Evolutionary conservation across 495 filamentous ascomycete genomes (phyloP).

Genomic region (Tuber indicum): DNA sequence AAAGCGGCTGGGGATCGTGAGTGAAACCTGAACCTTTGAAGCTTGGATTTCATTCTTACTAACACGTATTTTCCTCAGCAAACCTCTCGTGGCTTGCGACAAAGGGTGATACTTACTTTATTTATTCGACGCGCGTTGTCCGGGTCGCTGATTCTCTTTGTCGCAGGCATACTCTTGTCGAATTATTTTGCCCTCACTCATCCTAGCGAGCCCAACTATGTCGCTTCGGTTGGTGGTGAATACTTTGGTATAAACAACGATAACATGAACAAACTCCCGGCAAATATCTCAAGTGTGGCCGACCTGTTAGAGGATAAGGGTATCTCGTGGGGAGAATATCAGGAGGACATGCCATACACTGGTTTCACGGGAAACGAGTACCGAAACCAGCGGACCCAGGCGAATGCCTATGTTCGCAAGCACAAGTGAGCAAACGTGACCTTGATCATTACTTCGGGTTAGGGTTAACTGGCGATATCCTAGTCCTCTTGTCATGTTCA

Average conservation of each 20-base stretch:
- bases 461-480: background rate
- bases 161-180: conserved; percentile 52
- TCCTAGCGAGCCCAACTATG: conserved; percentile 67
- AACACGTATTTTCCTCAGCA: conserved; percentile 24
- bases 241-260: conserved; percentile 66
- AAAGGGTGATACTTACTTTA: conserved; percentile 42
- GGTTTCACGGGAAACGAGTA: conserved; percentile 58
- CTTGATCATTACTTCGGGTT: background rate
- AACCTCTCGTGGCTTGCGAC: conserved; percentile 54
- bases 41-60: conserved; percentile 3
- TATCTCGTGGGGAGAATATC: conserved; percentile 64
- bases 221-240: conserved; percentile 57
- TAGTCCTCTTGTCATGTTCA: conserved; percentile 54
- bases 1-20: conserved; percentile 38
- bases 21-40: conserved; percentile 9
- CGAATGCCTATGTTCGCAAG: conserved; percentile 69
- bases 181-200: conserved; percentile 61
- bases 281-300: conserved; percentile 61
- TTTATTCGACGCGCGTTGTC: background rate
- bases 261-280: conserved; percentile 47
- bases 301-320: conserved; percentile 63
- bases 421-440: conserved; percentile 50
- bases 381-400: conserved; percentile 50
- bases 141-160: background rate
- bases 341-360: conserved; percentile 62